Conservation (phyloP, 345 rosid species). For the Syzygium oleosum region DNA sequence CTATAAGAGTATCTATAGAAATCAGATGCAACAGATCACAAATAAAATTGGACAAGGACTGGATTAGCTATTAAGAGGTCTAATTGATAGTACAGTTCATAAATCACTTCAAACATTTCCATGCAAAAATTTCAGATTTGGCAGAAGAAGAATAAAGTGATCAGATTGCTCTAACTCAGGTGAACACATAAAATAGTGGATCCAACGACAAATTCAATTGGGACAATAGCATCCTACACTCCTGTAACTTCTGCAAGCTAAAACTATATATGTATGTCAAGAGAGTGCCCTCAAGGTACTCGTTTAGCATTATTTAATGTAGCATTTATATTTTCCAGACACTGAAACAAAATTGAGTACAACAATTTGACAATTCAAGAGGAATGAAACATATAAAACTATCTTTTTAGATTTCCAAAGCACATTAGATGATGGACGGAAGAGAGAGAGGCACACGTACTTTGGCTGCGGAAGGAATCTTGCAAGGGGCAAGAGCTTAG, state of each 20-base stretch:
- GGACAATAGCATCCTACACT: neutral
- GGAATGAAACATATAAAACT: neutral
- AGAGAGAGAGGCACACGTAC: constrained; percentile 27
- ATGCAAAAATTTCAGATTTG: neutral
- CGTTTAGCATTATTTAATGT: neutral
- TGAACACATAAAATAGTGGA: neutral
- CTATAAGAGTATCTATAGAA: neutral
- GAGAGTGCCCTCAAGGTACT: neutral
- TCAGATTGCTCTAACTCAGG: neutral
- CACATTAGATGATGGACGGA: neutral
- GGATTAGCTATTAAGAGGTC: neutral
- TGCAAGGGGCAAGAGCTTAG: constrained; percentile 75
- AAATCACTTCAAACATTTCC: neutral
- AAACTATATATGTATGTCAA: neutral
- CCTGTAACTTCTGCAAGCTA: neutral
- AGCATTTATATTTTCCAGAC: neutral
- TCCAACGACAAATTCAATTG: neutral
- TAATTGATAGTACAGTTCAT: neutral
- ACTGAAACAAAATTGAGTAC: neutral
- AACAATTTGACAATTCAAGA: neutral
- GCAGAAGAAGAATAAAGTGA: neutral
- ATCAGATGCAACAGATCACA: neutral
- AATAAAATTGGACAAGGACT: neutral
- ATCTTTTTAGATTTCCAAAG: neutral
- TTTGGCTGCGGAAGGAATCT: constrained; percentile 90